These are phyloP conservation scores for Carex arenaria DNA, from an alignment of 202 grass and related monocot genomes.

Conservation along the genomic window DNA sequence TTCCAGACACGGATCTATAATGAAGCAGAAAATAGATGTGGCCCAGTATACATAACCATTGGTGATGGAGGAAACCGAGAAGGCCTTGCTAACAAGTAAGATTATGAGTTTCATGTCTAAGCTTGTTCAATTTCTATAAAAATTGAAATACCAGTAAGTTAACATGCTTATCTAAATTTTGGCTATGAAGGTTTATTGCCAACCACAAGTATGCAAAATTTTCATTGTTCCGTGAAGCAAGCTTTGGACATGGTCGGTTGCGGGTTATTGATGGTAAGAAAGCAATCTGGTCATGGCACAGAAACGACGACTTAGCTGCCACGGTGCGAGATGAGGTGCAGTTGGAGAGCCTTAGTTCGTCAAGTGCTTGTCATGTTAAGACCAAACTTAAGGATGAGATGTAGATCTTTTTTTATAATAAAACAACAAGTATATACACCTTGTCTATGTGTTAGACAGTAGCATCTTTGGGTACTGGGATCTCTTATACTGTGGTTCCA, in stretches of 20 bases:
- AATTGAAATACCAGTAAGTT: too few relatives aligned
- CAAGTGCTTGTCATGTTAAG: neutral
- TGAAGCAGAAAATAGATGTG: constrained; percentile 27
- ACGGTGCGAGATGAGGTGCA: constrained; percentile 42
- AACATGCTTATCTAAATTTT: neutral
- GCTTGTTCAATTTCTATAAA: too few relatives aligned
- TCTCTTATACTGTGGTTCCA: too few relatives aligned
- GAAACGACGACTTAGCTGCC: constrained; percentile 42
- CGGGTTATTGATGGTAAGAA: constrained; percentile 41
- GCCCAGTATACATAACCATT: constrained; percentile 59
- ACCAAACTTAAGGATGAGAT: constrained; percentile 18
- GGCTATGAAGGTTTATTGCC: constrained; percentile 34
- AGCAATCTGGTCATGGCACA: constrained; percentile 66
- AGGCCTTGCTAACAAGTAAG: constrained; percentile 40
- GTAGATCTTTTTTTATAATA: neutral
- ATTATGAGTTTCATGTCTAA: too few relatives aligned
- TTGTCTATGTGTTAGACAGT: too few relatives aligned
- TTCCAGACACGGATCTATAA: constrained; percentile 35
- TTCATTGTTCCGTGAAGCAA: constrained; percentile 57
- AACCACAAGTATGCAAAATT: constrained; percentile 46
- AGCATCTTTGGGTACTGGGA: too few relatives aligned
- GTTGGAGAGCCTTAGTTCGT: constrained; percentile 26
- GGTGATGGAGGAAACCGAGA: constrained; percentile 66
- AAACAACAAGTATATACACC: too few relatives aligned
- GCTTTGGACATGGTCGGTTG: constrained; percentile 70